Conservation (phyloP, 495 filamentous ascomycete species). For the Cercophora samala region DNA sequence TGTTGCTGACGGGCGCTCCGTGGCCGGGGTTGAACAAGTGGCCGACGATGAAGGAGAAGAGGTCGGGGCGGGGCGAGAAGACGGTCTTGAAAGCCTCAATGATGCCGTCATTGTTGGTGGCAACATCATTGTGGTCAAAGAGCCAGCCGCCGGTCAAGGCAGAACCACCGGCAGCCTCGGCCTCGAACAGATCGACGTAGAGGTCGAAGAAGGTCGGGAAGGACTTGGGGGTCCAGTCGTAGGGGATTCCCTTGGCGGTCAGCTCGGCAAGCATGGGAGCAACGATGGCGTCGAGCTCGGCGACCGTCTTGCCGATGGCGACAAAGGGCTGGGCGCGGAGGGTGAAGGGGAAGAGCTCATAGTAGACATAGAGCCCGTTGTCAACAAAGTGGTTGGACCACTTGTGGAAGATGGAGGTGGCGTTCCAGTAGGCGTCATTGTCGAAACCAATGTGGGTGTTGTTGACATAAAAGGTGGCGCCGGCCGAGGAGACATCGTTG, state of each 20-base stretch:
- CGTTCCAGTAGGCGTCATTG: conserved; percentile 43
- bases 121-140: conserved; percentile 38
- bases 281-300: conserved; percentile 31
- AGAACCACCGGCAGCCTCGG: conserved; percentile 25
- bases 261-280: conserved; percentile 40
- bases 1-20: conserved; percentile 29
- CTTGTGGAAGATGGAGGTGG: conserved; percentile 44
- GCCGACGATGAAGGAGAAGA: conserved; percentile 30
- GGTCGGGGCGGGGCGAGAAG: conserved; percentile 20
- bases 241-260: conserved; percentile 22
- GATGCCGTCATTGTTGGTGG: conserved; percentile 34
- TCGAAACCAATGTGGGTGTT: conserved; percentile 30
- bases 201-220: conserved; percentile 40
- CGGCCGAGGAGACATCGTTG: conserved; percentile 31
- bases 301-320: conserved; percentile 27
- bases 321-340: conserved; percentile 30
- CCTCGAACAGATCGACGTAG: conserved; percentile 41
- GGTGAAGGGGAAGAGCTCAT: conserved; percentile 28
- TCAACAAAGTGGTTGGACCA: conserved; percentile 42
- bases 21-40: conserved; percentile 45
- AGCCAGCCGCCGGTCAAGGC: conserved; percentile 41
- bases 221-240: conserved; percentile 28
- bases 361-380: conserved; percentile 45
- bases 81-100: conserved; percentile 35
- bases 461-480: conserved; percentile 34